Percentiles rank a stretch among this genome's conserved stretches.
phyloP scores from a whole-genome alignment of 768 basidiomycete species.

The Hypholoma fasciculare region DNA sequence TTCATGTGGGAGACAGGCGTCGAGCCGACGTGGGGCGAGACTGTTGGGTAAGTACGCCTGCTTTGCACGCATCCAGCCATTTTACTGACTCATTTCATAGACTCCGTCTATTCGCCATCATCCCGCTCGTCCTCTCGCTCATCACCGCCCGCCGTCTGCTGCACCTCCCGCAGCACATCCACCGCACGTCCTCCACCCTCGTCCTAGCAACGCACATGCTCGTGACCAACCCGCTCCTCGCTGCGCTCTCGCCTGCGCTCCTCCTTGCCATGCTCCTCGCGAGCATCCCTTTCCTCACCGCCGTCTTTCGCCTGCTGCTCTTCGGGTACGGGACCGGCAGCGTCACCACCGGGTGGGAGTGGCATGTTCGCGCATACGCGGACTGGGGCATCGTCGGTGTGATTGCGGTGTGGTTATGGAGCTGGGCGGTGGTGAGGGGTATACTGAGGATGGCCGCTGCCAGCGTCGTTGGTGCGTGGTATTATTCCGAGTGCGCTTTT shows the following conservation, averaged over 20 bases:
- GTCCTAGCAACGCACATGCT: constrained; percentile 69
- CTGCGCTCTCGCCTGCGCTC: constrained; percentile 72
- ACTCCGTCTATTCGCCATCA: constrained; percentile 74
- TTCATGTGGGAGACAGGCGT: constrained; percentile 56
- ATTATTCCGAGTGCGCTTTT: constrained; percentile 59
- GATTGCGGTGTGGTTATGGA: constrained; percentile 66
- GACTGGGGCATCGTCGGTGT: constrained; percentile 51
- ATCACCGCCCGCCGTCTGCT: constrained; percentile 72
- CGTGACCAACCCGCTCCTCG: constrained; percentile 70
- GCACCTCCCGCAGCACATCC: constrained; percentile 69
- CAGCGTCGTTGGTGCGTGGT: constrained; percentile 90
- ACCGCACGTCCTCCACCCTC: constrained; percentile 59
- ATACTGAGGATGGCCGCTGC: constrained; percentile 74
- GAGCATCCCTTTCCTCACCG: constrained; percentile 78
- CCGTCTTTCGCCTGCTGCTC: constrained; percentile 76
- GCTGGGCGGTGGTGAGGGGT: constrained; percentile 81
- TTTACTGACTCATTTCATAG: constrained; percentile 29
- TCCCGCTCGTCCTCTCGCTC: constrained; percentile 70
- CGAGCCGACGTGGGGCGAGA: constrained; percentile 81
- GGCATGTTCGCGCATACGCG: constrained; percentile 40
- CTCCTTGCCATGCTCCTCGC: constrained; percentile 66
- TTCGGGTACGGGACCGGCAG: constrained; percentile 50
- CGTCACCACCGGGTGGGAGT: constrained; percentile 28
- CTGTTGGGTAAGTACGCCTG: constrained; percentile 60
- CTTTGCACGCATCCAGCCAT: background rate